Percentiles rank a stretch among this genome's conserved stretches.
Evolutionary conservation across 1,284 basidiomycete species (phyloP).

Genomic region (Melampsora americana): DNA sequence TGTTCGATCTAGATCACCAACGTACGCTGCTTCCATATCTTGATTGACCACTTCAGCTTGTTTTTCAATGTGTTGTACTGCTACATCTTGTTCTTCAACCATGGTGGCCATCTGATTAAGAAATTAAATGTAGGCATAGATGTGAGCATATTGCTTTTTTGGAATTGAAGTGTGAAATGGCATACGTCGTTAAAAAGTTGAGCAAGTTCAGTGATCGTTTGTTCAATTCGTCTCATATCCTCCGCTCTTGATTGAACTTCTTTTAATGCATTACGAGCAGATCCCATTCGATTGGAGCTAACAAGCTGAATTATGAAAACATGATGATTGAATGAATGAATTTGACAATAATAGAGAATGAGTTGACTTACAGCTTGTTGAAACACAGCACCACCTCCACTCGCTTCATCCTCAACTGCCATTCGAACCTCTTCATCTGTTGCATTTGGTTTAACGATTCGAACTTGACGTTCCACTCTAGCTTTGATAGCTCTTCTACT

Average conservation of each 20-base stretch:
- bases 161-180: background rate
- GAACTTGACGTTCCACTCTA: slow-evolving; percentile 53
- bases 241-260: slow-evolving; percentile 54
- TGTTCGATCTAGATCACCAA: background rate
- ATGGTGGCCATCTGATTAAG: slow-evolving; percentile 29
- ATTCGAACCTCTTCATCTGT: slow-evolving; percentile 53
- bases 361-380: slow-evolving; percentile 33
- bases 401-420: slow-evolving; percentile 52
- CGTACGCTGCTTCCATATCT: slow-evolving; percentile 41
- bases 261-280: slow-evolving; percentile 52
- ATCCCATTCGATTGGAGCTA: slow-evolving; percentile 54
- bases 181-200: slow-evolving; percentile 53
- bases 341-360: background rate
- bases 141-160: background rate
- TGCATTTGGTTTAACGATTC: slow-evolving; percentile 54
- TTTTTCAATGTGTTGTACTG: slow-evolving; percentile 38
- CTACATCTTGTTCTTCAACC: slow-evolving; percentile 43
- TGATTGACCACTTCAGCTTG: slow-evolving; percentile 33
- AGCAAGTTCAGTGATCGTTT: slow-evolving; percentile 54
- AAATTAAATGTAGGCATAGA: background rate
- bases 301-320: slow-evolving; percentile 53
- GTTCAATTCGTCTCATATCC: slow-evolving; percentile 54
- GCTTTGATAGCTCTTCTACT: slow-evolving; percentile 28
- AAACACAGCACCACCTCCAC: slow-evolving; percentile 46
- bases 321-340: slow-evolving; percentile 36